Evolutionary conservation across 1,284 basidiomycete genomes (phyloP).

Genomic region (Megacollybia platyphylla): DNA sequence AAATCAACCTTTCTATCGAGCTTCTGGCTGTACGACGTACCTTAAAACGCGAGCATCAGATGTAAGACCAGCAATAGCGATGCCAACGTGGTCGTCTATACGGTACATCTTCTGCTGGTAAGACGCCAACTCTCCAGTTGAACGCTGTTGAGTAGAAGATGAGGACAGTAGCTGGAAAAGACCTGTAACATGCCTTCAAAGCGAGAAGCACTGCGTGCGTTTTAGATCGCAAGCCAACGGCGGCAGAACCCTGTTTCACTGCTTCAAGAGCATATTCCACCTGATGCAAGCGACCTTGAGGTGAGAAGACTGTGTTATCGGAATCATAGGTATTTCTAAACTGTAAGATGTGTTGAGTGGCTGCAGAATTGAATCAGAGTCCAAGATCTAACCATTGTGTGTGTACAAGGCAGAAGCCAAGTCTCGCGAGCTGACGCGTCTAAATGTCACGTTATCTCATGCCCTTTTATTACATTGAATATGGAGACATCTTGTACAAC

Average conservation of each 20-base stretch:
- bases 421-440: too few relatives aligned
- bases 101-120: slow-evolving; percentile 99
- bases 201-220: slow-evolving; percentile 92
- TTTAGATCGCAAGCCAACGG: slow-evolving; percentile 90
- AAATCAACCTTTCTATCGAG: too few relatives aligned
- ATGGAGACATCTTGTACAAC: too few relatives aligned
- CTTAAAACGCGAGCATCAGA: slow-evolving; percentile 96
- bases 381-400: too few relatives aligned
- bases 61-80: slow-evolving; percentile 96
- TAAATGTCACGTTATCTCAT: too few relatives aligned
- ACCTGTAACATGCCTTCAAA: slow-evolving; percentile 56
- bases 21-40: slow-evolving; percentile 25
- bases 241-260: slow-evolving; percentile 98
- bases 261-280: slow-evolving; percentile 99
- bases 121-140: slow-evolving; percentile 95
- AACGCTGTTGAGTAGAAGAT: slow-evolving; percentile 51
- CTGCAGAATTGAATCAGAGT: too few relatives aligned
- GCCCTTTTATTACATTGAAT: too few relatives aligned
- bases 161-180: background rate
- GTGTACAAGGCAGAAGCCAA: too few relatives aligned
- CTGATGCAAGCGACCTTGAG: slow-evolving; percentile 84
- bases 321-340: slow-evolving; percentile 94
- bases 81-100: slow-evolving; percentile 98
- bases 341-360: slow-evolving; percentile 22
- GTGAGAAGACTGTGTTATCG: slow-evolving; percentile 93